Evolutionary conservation across 192 early-diverging fungal species (phyloP).

Genomic region (Coemansia sp.): DNA sequence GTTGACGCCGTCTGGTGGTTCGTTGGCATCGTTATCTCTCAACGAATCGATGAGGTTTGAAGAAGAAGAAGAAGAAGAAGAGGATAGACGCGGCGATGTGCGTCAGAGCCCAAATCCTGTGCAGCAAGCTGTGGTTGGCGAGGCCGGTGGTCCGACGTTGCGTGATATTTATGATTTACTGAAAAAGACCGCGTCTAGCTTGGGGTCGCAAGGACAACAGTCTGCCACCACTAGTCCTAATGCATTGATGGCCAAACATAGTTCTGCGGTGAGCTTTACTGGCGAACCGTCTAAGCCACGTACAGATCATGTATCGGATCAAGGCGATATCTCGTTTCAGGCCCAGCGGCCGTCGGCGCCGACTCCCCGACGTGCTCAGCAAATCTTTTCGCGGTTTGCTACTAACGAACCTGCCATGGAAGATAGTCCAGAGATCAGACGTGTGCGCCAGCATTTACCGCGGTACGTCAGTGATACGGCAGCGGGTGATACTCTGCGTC

Average conservation of each 20-base stretch:
- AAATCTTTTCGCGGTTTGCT: slow-evolving; percentile 12
- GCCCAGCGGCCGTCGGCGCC: slow-evolving; percentile 33
- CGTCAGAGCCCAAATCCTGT: no score
- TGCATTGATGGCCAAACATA: no score
- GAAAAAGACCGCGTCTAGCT: slow-evolving; percentile 14
- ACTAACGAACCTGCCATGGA: neutral
- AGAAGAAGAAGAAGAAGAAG: no score
- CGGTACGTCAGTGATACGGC: slow-evolving; percentile 21
- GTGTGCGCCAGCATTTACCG: slow-evolving; percentile 18
- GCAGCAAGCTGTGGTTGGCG: neutral
- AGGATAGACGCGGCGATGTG: no score
- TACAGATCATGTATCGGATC: no score
- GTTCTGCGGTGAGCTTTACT: neutral
- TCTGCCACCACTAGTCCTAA: no score
- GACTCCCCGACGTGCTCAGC: slow-evolving; percentile 37
- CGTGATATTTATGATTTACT: slow-evolving; percentile 47
- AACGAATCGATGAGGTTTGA: neutral
- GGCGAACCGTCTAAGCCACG: neutral
- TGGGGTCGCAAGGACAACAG: slow-evolving; percentile 1
- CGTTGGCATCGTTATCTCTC: slow-evolving; percentile 3
- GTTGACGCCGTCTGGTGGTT: slow-evolving; percentile 13
- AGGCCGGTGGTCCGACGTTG: slow-evolving; percentile 23
- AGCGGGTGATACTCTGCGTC: neutral
- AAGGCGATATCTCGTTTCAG: neutral
- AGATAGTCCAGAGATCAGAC: neutral